phyloP scores from a whole-genome alignment of 257 asterid species.

The Mentha longifolia region DNA sequence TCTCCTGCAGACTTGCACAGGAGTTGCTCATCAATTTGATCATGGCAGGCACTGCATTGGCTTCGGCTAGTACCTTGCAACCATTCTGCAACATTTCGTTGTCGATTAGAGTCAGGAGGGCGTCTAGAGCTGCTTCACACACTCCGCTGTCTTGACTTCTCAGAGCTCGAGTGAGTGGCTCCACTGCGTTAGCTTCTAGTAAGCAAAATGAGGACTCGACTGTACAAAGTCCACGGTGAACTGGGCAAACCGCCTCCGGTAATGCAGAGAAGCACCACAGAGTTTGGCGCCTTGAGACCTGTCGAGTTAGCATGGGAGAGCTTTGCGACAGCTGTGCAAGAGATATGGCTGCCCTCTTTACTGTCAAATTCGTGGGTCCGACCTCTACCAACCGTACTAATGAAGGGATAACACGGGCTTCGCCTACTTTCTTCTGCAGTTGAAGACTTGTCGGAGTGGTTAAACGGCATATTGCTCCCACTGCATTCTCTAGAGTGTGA shows the following conservation, averaged over 20 bases:
- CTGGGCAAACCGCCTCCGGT: slow-evolving; percentile 52
- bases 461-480: slow-evolving; percentile 60
- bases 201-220: slow-evolving; percentile 60
- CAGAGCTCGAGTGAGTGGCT: slow-evolving; percentile 53
- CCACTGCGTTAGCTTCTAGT: slow-evolving; percentile 57
- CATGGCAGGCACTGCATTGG: slow-evolving; percentile 50
- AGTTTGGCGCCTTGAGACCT: slow-evolving; percentile 43
- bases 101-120: slow-evolving; percentile 61
- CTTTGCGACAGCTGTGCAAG: slow-evolving; percentile 61
- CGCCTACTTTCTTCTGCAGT: slow-evolving; percentile 59
- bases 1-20: slow-evolving; percentile 55
- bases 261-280: slow-evolving; percentile 62
- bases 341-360: slow-evolving; percentile 47
- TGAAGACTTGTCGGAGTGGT: slow-evolving; percentile 42
- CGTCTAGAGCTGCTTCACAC: slow-evolving; percentile 67
- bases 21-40: slow-evolving; percentile 53
- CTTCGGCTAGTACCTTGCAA: slow-evolving; percentile 57
- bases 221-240: slow-evolving; percentile 59
- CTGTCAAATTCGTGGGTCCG: slow-evolving; percentile 47
- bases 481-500: slow-evolving; percentile 52
- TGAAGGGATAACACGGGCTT: slow-evolving; percentile 48
- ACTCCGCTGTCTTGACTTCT: slow-evolving; percentile 47
- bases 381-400: slow-evolving; percentile 53
- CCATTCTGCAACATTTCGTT: slow-evolving; percentile 55
- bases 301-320: slow-evolving; percentile 47